Evolutionary conservation across 2,329 filamentous ascomycete genomes (phyloP).

Genomic region (Didymella pomorum): DNA sequence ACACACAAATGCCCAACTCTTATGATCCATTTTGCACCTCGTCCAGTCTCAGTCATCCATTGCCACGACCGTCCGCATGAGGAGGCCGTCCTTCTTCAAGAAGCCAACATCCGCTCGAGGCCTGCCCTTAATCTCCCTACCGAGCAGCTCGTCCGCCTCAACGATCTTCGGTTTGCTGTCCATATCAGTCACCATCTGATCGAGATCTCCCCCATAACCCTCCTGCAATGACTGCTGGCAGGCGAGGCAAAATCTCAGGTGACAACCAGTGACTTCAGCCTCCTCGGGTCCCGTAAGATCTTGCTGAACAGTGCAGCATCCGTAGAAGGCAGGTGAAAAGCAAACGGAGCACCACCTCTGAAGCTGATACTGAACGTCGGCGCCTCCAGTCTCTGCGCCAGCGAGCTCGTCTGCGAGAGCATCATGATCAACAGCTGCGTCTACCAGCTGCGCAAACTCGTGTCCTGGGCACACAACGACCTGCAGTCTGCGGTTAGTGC

Average conservation of each 20-base stretch:
- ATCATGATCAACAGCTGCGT: slow-evolving; percentile 8
- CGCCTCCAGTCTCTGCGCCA: slow-evolving; percentile 18
- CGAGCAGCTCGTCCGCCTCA: slow-evolving; percentile 18
- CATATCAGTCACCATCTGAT: slow-evolving; percentile 23
- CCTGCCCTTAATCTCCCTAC: slow-evolving; percentile 12
- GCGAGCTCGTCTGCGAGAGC: slow-evolving; percentile 23
- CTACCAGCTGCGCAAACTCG: slow-evolving; percentile 15
- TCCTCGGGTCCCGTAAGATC: slow-evolving; percentile 15
- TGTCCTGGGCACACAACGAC: slow-evolving; percentile 34
- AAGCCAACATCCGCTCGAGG: slow-evolving; percentile 42
- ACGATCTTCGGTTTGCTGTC: slow-evolving; percentile 31
- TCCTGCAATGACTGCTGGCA: slow-evolving; percentile 27
- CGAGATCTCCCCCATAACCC: slow-evolving; percentile 11
- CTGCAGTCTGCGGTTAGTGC: slow-evolving; percentile 33
- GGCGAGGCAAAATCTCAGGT: slow-evolving; percentile 34
- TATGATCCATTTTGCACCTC: too few species aligned
- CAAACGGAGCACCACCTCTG: slow-evolving; percentile 45
- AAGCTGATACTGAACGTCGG: slow-evolving; percentile 24
- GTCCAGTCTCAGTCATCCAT: neutral
- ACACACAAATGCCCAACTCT: too few species aligned
- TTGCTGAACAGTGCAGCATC: slow-evolving; percentile 28
- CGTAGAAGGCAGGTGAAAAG: slow-evolving; percentile 32
- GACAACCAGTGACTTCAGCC: slow-evolving; percentile 33
- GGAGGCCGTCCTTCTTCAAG: slow-evolving; percentile 29
- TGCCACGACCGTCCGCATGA: slow-evolving; percentile 23